Conservation (phyloP, 1,139 yeast genomes). For the Yamadazyma diddensiae region DNA sequence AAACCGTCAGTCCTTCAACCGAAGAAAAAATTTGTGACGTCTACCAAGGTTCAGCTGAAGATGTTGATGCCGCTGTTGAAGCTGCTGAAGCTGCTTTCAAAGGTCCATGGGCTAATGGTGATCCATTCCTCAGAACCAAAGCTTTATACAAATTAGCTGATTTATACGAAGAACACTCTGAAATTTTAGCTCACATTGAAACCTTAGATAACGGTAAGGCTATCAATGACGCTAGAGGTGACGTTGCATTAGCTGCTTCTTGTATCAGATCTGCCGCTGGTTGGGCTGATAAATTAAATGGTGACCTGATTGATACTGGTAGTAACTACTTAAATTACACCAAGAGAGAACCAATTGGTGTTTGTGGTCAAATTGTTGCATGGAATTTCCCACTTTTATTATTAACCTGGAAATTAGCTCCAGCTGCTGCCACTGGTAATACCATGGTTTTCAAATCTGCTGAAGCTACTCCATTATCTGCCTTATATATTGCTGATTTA, state of each 20-base stretch:
- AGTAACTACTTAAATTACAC: constrained; percentile 57
- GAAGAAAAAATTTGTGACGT: constrained; percentile 66
- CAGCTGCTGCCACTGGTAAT: constrained; percentile 81
- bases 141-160: constrained; percentile 61
- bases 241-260: constrained; percentile 59
- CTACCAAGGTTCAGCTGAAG: constrained; percentile 62
- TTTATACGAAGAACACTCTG: constrained; percentile 56
- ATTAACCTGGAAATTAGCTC: constrained; percentile 86
- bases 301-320: constrained; percentile 65
- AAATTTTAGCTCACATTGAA: constrained; percentile 64
- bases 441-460: constrained; percentile 79
- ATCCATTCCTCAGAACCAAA: constrained; percentile 50
- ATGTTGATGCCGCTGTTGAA: constrained; percentile 73
- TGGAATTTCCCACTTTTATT: constrained; percentile 87
- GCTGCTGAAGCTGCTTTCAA: constrained; percentile 77
- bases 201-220: constrained; percentile 82
- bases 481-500: constrained; percentile 59
- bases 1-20: constrained; percentile 63
- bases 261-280: constrained; percentile 78
- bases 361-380: constrained; percentile 80
- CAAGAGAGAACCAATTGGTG: constrained; percentile 68
- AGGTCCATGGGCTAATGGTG: constrained; percentile 28
- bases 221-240: constrained; percentile 49
- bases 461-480: constrained; percentile 81
- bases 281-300: constrained; percentile 77